A percentile compares a stretch with the other conserved stretches of the same genome.
These are phyloP conservation scores for Skeletonema marinoi DNA, from an alignment of 108 stramenopile species.

Conservation along the genomic window DNA sequence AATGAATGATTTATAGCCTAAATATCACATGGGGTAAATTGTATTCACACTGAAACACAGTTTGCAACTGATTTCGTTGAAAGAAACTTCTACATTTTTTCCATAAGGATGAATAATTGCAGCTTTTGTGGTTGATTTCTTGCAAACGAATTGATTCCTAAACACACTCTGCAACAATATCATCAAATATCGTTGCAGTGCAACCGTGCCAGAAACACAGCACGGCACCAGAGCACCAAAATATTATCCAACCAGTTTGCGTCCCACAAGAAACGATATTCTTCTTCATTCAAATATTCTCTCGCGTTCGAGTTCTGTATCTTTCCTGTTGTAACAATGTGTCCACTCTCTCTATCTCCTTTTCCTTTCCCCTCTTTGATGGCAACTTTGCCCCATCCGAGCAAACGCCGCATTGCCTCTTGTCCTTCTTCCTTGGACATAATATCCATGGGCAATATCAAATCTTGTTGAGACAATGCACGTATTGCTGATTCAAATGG, in stretches of 20 bases:
- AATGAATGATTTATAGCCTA: too few species aligned
- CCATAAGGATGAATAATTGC: too few species aligned
- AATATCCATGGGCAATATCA: slow-evolving; percentile 43
- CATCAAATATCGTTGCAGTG: slow-evolving; percentile 12
- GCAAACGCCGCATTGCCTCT: background rate
- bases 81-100: too few species aligned
- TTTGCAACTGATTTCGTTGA: too few species aligned
- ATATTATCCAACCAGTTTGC: slow-evolving; percentile 53
- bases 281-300: slow-evolving; percentile 29
- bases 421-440: slow-evolving; percentile 33
- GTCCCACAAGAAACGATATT: slow-evolving; percentile 36
- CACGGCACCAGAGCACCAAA: slow-evolving; percentile 42
- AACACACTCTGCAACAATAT: too few species aligned
- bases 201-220: slow-evolving; percentile 46
- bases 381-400: slow-evolving; percentile 43
- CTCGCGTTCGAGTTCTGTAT: slow-evolving; percentile 37
- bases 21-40: too few species aligned
- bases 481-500: slow-evolving; percentile 37
- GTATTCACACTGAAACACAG: too few species aligned
- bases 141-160: too few species aligned
- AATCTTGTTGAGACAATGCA: slow-evolving; percentile 32
- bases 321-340: slow-evolving; percentile 46
- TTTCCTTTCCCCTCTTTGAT: background rate
- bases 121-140: too few species aligned
- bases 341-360: slow-evolving; percentile 7